Evolutionary conservation across 148 eudicot species (phyloP), one percentile per base, ranked within the genome.

Genomic region (Rhododendron mucronatum): DNA sequence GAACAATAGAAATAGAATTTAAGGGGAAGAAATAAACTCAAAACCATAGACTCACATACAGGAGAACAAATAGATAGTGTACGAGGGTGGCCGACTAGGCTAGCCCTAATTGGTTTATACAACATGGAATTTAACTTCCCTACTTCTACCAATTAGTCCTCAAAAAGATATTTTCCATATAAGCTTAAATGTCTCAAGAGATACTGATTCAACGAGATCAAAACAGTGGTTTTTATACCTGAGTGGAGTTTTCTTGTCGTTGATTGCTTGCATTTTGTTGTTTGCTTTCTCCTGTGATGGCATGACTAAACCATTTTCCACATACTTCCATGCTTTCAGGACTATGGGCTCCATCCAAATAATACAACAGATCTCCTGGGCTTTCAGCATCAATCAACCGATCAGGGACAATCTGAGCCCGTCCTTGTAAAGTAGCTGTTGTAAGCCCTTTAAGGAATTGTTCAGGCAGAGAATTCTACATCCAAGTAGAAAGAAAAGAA

Each of bases 321-420:
- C 99, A 97, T 57, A 92, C 99, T 85, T 94, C 99, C 99, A 97
- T 95, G 92, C 99, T 97, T 91, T 97, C 99, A 82, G 99, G 99
- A 91, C 98, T 97, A 85, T 97, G 99, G 82, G 99, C 99, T 71
- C 99, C 98, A 85, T 97, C 99, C 87, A 97, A 85, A 91, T 95
- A 95, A 88, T 93, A 97, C 48, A 93, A 93, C 85, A 97, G 90
- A 89, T 93, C 94, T 83, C 90, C 94, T 20, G 87, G 80, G 83
- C 93, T 94, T 85, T 97, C 96, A 80, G 65, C 86, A 84, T 84
- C 91, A 82, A 85, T 87, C 83, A 87, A 87, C 57, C 89, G 89
- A 88, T 97, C 98, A 65, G 94, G 90, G 23, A 94, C 93, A 86
- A 95, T 90, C 89, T 97, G 98, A 82, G 95, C 98, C 79, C 99